phyloP scores from a whole-genome alignment of 805 yeast genomes.

The Tetrapisispora arboricola region DNA sequence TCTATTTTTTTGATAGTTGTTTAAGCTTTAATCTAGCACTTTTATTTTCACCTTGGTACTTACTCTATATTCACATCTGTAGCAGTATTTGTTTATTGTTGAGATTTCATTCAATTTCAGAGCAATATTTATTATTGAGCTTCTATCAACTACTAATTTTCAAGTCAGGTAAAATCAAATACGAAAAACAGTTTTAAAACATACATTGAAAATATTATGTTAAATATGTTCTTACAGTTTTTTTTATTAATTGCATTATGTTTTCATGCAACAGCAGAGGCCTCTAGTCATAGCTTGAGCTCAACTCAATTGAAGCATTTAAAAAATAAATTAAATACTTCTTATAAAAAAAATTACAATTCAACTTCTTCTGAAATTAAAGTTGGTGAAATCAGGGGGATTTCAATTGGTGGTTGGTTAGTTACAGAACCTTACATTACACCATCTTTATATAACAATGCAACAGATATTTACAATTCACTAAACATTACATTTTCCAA shows the following conservation, averaged over 20 bases:
- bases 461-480: neutral
- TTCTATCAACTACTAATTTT: too few species aligned
- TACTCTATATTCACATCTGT: too few species aligned
- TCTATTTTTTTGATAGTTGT: too few species aligned
- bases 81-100: too few species aligned
- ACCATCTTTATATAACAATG: conserved; percentile 38
- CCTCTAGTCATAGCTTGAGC: neutral
- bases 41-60: too few species aligned
- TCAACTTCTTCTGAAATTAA: neutral
- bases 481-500: neutral
- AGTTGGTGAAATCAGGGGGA: conserved; percentile 26
- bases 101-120: too few species aligned
- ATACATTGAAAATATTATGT: too few species aligned
- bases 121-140: too few species aligned
- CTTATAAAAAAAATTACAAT: neutral
- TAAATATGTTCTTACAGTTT: neutral
- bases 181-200: too few species aligned
- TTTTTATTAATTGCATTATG: neutral
- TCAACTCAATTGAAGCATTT: neutral
- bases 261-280: neutral
- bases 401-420: conserved; percentile 63
- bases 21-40: too few species aligned
- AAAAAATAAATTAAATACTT: neutral
- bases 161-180: too few species aligned
- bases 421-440: conserved; percentile 63